phyloP scores from a whole-genome alignment of 495 filamentous ascomycete genomes.

The Paragyromitra xinjiangensis region DNA sequence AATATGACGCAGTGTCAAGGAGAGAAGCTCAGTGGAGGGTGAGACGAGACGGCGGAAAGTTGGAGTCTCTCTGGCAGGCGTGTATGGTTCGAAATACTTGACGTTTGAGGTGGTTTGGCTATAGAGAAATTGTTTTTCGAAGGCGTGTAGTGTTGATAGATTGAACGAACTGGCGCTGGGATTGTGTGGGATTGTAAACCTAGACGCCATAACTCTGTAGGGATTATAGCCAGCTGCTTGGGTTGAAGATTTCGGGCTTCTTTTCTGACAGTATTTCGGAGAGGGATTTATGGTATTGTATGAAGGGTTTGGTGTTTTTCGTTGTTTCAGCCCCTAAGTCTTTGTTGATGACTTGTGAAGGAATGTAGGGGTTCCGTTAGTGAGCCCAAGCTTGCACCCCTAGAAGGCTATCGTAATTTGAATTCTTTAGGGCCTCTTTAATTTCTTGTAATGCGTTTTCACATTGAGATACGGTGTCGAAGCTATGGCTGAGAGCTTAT shows the following conservation, averaged over 20 bases:
- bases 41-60: constrained; percentile 3
- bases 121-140: constrained; percentile 13
- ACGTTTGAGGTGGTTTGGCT: neutral
- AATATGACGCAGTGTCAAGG: constrained; percentile 1
- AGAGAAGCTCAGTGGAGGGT: constrained; percentile 13
- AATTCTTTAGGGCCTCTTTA: neutral
- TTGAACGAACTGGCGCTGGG: neutral
- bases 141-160: neutral
- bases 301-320: neutral
- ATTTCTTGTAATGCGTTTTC: neutral
- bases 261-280: neutral
- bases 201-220: neutral
- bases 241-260: neutral
- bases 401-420: neutral
- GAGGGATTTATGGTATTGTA: neutral
- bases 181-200: neutral
- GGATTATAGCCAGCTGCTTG: neutral
- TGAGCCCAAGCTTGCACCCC: neutral
- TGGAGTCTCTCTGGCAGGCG: neutral
- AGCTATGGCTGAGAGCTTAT: neutral
- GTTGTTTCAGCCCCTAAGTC: neutral
- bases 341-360: neutral
- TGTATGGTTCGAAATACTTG: constrained; percentile 11
- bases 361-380: neutral
- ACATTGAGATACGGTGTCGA: neutral